phyloP scores from a whole-genome alignment of 2,329 filamentous ascomycete genomes.

The Botrytis fragariae region DNA sequence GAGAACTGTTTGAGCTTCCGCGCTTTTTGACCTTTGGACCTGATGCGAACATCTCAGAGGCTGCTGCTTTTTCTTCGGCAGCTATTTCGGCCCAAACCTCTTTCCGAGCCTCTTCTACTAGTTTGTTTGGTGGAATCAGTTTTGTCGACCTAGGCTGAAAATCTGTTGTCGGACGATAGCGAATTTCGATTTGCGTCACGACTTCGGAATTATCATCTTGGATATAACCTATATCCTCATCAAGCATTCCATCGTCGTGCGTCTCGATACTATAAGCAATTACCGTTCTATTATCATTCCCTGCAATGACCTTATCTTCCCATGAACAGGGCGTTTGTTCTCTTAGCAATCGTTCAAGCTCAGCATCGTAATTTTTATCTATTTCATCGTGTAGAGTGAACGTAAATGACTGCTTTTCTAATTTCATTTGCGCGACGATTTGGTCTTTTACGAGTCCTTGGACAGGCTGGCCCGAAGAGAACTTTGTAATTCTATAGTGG shows the following conservation, averaged over 20 bases:
- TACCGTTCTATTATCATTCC: neutral
- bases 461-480: conserved; percentile 9
- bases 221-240: neutral
- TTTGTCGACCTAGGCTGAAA: conserved; percentile 15
- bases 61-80: conserved; percentile 7
- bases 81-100: neutral
- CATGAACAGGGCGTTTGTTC: neutral
- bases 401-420: neutral
- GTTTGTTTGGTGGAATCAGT: neutral
- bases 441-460: neutral
- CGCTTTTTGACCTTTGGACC: neutral
- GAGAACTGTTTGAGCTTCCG: neutral
- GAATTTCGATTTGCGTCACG: conserved; percentile 12
- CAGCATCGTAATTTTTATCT: neutral
- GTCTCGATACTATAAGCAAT: conserved; percentile 3
- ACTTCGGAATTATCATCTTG: conserved; percentile 3
- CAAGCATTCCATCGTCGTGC: conserved; percentile 1
- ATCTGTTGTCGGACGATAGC: conserved; percentile 10
- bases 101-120: neutral
- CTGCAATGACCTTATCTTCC: neutral
- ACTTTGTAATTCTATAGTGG: conserved; percentile 1
- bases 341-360: neutral
- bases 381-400: neutral
- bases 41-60: neutral
- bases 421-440: conserved; percentile 7